Percentiles rank a stretch among this genome's conserved stretches.
Evolutionary conservation across 2,329 filamentous ascomycete genomes (phyloP).

Genomic region (Colletotrichum horii): DNA sequence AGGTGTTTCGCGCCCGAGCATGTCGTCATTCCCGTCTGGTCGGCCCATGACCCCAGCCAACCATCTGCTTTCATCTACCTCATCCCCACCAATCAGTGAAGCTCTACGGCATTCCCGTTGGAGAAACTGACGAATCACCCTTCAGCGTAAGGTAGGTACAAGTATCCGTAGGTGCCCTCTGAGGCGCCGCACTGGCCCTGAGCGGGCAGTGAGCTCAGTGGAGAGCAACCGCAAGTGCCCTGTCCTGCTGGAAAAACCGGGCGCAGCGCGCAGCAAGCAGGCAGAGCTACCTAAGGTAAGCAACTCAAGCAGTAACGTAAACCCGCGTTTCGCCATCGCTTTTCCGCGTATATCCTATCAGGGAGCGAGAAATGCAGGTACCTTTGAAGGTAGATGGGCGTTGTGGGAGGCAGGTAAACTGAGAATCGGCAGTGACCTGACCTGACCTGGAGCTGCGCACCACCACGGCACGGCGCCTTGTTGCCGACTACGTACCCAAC

Average conservation of each 20-base stretch:
- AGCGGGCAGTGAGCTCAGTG: not conserved
- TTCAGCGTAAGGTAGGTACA: not conserved
- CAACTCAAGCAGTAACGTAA: not conserved
- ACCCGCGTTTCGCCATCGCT: not conserved
- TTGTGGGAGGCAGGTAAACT: not conserved
- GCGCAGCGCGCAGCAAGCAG: conserved; percentile 3
- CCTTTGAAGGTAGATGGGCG: not conserved
- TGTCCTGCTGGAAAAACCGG: conserved; percentile 11
- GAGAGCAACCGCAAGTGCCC: not conserved
- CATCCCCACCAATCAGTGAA: not conserved
- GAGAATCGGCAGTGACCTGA: not conserved
- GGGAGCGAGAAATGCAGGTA: not conserved
- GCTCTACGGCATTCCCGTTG: not conserved
- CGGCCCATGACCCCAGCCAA: not conserved
- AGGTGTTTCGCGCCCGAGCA: not conserved
- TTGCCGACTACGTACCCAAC: not conserved
- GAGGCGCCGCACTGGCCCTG: not conserved
- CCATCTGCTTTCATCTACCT: not conserved
- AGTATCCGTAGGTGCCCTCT: not conserved
- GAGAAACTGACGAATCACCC: not conserved
- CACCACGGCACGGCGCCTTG: not conserved
- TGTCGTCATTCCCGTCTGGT: conserved; percentile 6
- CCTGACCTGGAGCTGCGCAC: not conserved
- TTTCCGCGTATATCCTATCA: conserved; percentile 13
- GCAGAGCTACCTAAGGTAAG: not conserved